Evolutionary conservation across 2,329 filamentous ascomycete genomes (phyloP).

Genomic region (Fusarium drepaniforme): DNA sequence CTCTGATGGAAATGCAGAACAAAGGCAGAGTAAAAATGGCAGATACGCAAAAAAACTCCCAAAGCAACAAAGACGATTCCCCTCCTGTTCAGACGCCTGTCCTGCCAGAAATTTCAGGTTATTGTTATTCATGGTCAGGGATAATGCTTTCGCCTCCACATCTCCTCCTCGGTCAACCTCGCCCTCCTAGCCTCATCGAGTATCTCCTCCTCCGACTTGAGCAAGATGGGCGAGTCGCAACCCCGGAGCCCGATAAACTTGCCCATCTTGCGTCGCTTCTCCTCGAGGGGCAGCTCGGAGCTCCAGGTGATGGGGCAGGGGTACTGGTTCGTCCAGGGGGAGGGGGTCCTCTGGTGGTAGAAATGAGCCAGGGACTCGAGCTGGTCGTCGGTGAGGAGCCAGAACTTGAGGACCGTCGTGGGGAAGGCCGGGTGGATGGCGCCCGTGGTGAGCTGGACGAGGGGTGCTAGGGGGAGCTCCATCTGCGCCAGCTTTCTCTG

Average conservation of each 20-base stretch:
- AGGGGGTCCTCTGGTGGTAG: conserved; percentile 77
- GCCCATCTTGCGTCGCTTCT: conserved; percentile 80
- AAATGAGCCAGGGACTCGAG: conserved; percentile 78
- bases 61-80: conserved; percentile 7
- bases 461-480: conserved; percentile 73
- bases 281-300: conserved; percentile 64
- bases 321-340: conserved; percentile 68
- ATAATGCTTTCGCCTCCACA: conserved; percentile 59
- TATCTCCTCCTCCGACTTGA: conserved; percentile 63
- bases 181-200: conserved; percentile 56
- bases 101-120: background rate
- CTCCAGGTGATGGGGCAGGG: conserved; percentile 77
- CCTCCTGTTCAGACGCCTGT: conserved; percentile 13
- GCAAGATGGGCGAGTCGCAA: conserved; percentile 54
- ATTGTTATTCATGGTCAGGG: conserved; percentile 32
- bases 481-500: conserved; percentile 74
- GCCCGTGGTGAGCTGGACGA: conserved; percentile 73
- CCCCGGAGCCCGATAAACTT: conserved; percentile 79
- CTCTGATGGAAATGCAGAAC: conserved; percentile 20
- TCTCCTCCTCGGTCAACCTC: conserved; percentile 59
- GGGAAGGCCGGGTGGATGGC: conserved; percentile 75
- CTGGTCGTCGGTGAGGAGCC: conserved; percentile 78
- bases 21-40: conserved; percentile 3
- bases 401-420: conserved; percentile 75
- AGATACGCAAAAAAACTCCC: conserved; percentile 5